phyloP scores from a whole-genome alignment of 108 stramenopile species.

The Cyclotella baltica region DNA sequence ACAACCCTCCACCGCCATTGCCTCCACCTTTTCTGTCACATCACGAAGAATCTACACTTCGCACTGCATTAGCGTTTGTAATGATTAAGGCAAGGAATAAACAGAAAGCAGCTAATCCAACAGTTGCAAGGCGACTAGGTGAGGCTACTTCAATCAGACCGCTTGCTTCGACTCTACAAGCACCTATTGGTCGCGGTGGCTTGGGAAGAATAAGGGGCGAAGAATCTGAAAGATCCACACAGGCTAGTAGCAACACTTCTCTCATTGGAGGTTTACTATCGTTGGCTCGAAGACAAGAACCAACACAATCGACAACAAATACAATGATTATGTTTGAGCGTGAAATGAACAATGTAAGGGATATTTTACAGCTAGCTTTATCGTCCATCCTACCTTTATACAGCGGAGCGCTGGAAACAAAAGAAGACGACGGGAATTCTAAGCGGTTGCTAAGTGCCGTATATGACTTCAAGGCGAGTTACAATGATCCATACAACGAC shows the following conservation, averaged over 20 bases:
- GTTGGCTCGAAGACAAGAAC: constrained; percentile 3
- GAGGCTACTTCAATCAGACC: background rate
- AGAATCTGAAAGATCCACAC: background rate
- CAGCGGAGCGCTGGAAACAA: constrained; percentile 24
- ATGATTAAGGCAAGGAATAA: constrained; percentile 33
- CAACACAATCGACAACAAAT: constrained; percentile 10
- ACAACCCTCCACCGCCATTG: constrained; percentile 26
- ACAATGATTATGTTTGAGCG: constrained; percentile 19
- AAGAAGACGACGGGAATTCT: background rate
- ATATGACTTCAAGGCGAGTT: constrained; percentile 48
- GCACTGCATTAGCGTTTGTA: constrained; percentile 50
- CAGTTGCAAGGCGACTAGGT: background rate
- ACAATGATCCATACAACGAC: constrained; percentile 1
- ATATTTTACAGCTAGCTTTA: constrained; percentile 40
- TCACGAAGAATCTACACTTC: constrained; percentile 44
- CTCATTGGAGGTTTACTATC: constrained; percentile 34
- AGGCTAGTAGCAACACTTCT: background rate
- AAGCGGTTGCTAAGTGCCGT: constrained; percentile 31
- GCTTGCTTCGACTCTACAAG: background rate
- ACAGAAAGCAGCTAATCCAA: background rate
- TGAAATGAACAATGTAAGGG: constrained; percentile 45
- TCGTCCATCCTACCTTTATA: constrained; percentile 44
- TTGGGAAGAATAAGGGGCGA: background rate
- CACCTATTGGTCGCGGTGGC: background rate
- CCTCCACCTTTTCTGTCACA: constrained; percentile 55